These are phyloP conservation scores for Cladophialophora yegresii DNA, from an alignment of 2,329 filamentous ascomycete species.

Conservation along the genomic window DNA sequence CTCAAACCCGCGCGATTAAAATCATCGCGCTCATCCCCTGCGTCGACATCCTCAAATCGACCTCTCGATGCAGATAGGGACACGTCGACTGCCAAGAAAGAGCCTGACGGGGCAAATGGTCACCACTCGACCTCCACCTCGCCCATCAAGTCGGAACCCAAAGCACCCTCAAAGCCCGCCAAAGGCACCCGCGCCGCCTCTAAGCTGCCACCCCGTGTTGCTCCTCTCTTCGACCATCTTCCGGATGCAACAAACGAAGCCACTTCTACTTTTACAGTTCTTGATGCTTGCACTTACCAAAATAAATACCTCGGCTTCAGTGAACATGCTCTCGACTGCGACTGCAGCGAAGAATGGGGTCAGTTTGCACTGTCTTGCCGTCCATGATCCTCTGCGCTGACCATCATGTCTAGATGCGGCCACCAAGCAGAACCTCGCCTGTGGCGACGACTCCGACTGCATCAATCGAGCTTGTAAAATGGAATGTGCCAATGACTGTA, in stretches of 20 bases:
- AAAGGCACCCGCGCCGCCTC: conserved; percentile 74
- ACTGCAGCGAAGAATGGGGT: conserved; percentile 95
- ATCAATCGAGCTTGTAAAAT: conserved; percentile 98
- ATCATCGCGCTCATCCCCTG: conserved; percentile 33
- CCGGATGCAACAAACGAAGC: conserved; percentile 79
- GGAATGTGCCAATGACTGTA: conserved; percentile 86
- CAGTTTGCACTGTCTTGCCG: conserved; percentile 48
- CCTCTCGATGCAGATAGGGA: conserved; percentile 20
- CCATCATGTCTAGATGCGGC: conserved; percentile 52
- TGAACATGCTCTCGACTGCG: conserved; percentile 91
- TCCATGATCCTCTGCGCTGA: conserved; percentile 19
- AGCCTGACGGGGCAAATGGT: conserved; percentile 57
- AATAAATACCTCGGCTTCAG: conserved; percentile 89
- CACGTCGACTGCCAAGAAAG: conserved; percentile 38
- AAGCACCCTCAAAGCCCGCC: conserved; percentile 64
- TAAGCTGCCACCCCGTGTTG: conserved; percentile 64
- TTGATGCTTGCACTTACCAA: conserved; percentile 84
- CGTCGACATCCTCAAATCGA: conserved; percentile 27
- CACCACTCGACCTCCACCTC: conserved; percentile 61
- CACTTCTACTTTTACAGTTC: conserved; percentile 73
- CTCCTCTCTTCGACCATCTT: conserved; percentile 70
- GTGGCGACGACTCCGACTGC: conserved; percentile 94
- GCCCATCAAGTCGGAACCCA: conserved; percentile 55
- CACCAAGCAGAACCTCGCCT: conserved; percentile 70
- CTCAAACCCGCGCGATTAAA: conserved; percentile 27